phyloP scores from a whole-genome alignment of 1,284 basidiomycete genomes.

The Malassezia psittaci region DNA sequence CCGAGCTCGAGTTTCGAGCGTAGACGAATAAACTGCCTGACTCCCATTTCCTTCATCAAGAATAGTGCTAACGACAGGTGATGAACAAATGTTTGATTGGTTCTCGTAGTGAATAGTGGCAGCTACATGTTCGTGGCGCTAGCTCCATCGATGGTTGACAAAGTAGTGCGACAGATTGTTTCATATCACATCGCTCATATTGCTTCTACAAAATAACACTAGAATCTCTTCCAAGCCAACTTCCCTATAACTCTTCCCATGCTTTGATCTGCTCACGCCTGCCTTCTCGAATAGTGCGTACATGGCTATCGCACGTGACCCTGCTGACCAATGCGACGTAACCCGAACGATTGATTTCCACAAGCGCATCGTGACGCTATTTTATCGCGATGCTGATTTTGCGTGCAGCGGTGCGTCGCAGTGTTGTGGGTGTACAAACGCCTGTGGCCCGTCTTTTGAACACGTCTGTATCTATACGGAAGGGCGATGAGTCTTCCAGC shows the following conservation, averaged over 20 bases:
- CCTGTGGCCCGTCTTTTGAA: not conserved
- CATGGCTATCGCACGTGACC: not conserved
- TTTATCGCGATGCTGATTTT: conserved; percentile 1
- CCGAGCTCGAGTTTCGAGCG: conserved; percentile 9
- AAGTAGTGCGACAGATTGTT: no score
- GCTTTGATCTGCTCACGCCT: no score
- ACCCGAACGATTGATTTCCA: not conserved
- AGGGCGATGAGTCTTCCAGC: not conserved
- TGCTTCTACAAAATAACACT: no score
- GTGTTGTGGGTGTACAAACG: conserved; percentile 1
- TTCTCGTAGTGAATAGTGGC: no score
- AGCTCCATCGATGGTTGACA: no score
- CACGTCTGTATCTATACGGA: not conserved
- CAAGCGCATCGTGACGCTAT: not conserved
- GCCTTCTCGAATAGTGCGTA: no score
- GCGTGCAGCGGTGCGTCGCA: conserved; percentile 3
- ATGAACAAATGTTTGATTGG: no score
- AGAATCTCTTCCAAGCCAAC: no score
- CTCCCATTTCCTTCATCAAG: not conserved
- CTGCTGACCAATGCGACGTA: not conserved
- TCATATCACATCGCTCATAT: no score
- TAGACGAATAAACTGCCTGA: not conserved
- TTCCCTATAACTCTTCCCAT: no score
- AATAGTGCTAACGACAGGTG: not conserved
- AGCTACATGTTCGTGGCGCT: no score